A percentile compares a stretch with the other conserved stretches of the same genome.
phyloP scores from a whole-genome alignment of 371 early-diverging fungal genomes.

The Mortierella sp. region DNA sequence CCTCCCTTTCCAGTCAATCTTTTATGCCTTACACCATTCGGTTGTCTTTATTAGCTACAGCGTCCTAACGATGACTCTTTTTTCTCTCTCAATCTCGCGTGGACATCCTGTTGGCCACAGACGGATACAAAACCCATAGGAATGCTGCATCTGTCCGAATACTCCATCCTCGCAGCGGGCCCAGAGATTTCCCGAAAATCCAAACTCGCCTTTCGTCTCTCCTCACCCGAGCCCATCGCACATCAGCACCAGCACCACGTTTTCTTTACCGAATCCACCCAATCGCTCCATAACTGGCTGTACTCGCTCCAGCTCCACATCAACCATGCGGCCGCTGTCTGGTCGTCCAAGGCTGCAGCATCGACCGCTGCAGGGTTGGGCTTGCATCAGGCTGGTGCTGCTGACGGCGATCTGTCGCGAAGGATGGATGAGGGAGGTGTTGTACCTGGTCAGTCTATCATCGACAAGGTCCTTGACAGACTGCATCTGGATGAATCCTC shows the following conservation, averaged over 20 bases:
- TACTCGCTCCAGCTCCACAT: constrained; percentile 42
- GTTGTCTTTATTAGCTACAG: background rate
- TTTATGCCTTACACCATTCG: background rate
- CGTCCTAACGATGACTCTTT: background rate
- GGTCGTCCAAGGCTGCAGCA: constrained; percentile 7
- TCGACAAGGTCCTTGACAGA: constrained; percentile 50
- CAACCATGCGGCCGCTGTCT: constrained; percentile 27
- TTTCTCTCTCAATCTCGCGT: background rate
- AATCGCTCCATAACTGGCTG: constrained; percentile 45
- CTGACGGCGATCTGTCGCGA: background rate
- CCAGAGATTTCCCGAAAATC: constrained; percentile 54
- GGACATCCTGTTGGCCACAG: constrained; percentile 6
- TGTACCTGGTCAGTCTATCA: constrained; percentile 35
- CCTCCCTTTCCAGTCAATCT: background rate
- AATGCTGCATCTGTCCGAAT: constrained; percentile 42
- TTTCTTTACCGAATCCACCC: constrained; percentile 31
- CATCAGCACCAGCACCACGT: constrained; percentile 49
- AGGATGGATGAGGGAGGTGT: background rate
- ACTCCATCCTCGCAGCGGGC: constrained; percentile 41
- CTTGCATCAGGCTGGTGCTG: constrained; percentile 4
- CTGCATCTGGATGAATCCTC: constrained; percentile 35
- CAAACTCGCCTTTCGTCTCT: constrained; percentile 45
- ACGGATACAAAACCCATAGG: constrained; percentile 49
- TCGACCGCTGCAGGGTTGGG: constrained; percentile 18
- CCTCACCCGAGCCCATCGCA: constrained; percentile 37